Conservation (phyloP, 208 protist species). For the Leishmania braziliensis region DNA sequence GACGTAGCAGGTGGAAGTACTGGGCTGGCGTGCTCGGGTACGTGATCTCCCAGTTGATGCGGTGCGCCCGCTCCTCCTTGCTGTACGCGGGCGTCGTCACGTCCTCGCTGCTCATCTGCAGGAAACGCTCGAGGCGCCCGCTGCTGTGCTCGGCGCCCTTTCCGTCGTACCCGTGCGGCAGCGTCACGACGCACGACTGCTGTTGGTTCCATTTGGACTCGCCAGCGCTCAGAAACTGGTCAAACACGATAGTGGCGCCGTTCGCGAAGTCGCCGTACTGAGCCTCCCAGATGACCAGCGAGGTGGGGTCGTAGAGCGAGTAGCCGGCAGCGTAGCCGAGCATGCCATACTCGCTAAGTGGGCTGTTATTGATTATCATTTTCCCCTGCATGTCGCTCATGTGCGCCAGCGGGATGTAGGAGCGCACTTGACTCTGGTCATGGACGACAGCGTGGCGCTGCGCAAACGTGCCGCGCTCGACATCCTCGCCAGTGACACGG, state of each 20-base stretch:
- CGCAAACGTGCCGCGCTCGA: constrained; percentile 98
- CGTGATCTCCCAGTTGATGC: constrained; percentile 91
- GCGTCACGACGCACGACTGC: constrained; percentile 95
- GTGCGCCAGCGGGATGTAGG: constrained; percentile 83
- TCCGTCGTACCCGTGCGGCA: constrained; percentile 99
- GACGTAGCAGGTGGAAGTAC: constrained; percentile 98
- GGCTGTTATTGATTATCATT: constrained; percentile 94
- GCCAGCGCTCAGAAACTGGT: constrained; percentile 95
- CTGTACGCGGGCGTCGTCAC: constrained; percentile 66
- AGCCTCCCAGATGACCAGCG: constrained; percentile 98
- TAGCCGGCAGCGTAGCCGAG: constrained; percentile 98
- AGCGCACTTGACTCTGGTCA: constrained; percentile 85
- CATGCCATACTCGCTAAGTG: constrained; percentile 96
- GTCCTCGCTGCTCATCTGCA: constrained; percentile 97
- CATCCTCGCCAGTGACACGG: constrained; percentile 94
- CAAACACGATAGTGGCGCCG: constrained; percentile 98
- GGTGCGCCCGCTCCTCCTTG: constrained; percentile 65
- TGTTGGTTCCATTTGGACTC: constrained; percentile 99
- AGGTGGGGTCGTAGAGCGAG: constrained; percentile 93
- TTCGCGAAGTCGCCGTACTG: constrained; percentile 99
- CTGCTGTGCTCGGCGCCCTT: constrained; percentile 97
- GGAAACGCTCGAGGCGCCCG: constrained; percentile 97
- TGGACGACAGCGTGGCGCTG: constrained; percentile 97
- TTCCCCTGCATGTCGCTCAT: constrained; percentile 69
- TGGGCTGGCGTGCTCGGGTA: constrained; percentile 97